Conservation (phyloP, 2,329 filamentous ascomycete genomes). For the Ophiostoma montium region DNA sequence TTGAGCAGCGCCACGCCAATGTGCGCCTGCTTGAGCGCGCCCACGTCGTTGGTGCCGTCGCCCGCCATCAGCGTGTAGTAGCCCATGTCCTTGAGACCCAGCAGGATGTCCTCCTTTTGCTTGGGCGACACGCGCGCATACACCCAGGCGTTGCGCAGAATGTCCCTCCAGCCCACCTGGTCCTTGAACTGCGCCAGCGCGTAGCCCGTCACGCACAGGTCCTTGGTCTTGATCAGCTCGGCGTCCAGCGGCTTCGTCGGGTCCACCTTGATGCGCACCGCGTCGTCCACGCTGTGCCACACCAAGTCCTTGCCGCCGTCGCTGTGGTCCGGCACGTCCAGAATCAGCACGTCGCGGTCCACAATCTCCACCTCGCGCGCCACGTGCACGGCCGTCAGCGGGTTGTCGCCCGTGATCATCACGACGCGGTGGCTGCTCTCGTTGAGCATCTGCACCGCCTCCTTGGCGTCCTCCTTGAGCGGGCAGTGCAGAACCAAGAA, state of each 20-base stretch:
- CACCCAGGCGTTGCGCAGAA: constrained; percentile 88
- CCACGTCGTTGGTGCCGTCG: constrained; percentile 96
- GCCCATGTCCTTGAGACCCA: constrained; percentile 87
- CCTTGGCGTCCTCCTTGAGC: constrained; percentile 88
- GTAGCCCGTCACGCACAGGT: constrained; percentile 92
- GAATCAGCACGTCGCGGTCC: constrained; percentile 83
- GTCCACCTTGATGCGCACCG: constrained; percentile 71
- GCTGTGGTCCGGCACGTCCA: constrained; percentile 89
- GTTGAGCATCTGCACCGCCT: constrained; percentile 91
- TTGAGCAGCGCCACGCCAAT: constrained; percentile 94
- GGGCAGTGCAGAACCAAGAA: constrained; percentile 94
- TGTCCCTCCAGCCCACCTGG: constrained; percentile 57
- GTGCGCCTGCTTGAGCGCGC: constrained; percentile 93
- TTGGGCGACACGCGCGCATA: constrained; percentile 97
- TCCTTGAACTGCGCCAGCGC: constrained; percentile 80
- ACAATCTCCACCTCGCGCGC: constrained; percentile 94
- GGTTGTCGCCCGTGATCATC: constrained; percentile 99
- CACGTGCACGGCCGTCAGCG: constrained; percentile 89
- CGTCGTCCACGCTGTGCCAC: constrained; percentile 92
- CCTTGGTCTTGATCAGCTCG: constrained; percentile 70
- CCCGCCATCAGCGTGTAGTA: constrained; percentile 99
- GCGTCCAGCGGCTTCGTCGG: constrained; percentile 66
- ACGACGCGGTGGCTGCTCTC: constrained; percentile 97
- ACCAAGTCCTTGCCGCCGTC: constrained; percentile 65
- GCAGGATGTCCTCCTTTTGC: constrained; percentile 97